Percentiles rank a stretch among this genome's conserved stretches.
Conservation (phyloP, 2,329 filamentous ascomycete species). For the Akanthomyces muscarius region DNA sequence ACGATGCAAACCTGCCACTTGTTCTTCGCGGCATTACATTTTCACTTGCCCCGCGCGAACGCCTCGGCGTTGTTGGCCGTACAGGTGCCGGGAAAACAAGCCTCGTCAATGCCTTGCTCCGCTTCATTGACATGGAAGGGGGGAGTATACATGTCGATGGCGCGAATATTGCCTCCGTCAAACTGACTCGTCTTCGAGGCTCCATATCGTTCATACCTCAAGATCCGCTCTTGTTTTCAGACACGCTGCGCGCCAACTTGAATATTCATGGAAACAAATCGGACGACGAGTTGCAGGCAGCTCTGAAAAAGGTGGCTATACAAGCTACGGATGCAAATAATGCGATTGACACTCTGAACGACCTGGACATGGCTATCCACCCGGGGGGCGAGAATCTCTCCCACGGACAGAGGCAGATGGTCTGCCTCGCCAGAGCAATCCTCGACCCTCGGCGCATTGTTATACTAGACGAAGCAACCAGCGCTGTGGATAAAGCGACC, state of each 20-base stretch:
- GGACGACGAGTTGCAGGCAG: slow-evolving; percentile 2
- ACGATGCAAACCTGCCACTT: background rate
- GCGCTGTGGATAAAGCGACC: slow-evolving; percentile 15
- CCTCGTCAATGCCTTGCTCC: slow-evolving; percentile 10
- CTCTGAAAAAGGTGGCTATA: background rate
- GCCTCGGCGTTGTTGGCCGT: slow-evolving; percentile 18
- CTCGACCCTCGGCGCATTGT: slow-evolving; percentile 12
- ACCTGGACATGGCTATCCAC: slow-evolving; percentile 6
- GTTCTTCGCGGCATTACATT: slow-evolving; percentile 5
- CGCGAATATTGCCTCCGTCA: slow-evolving; percentile 5
- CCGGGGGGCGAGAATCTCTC: slow-evolving; percentile 14
- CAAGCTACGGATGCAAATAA: background rate
- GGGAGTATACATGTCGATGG: slow-evolving; percentile 15
- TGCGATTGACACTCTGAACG: background rate
- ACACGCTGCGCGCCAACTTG: slow-evolving; percentile 13
- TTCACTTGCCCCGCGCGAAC: slow-evolving; percentile 5
- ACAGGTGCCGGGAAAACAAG: slow-evolving; percentile 17
- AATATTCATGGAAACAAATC: background rate
- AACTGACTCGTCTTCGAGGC: background rate
- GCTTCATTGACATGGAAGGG: slow-evolving; percentile 3
- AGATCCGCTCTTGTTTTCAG: slow-evolving; percentile 18
- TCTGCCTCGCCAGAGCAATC: slow-evolving; percentile 17
- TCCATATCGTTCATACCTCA: slow-evolving; percentile 16
- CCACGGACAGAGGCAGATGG: slow-evolving; percentile 17
- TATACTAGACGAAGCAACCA: slow-evolving; percentile 19